phyloP scores from a whole-genome alignment of 768 basidiomycete genomes.

The Saitozyma sp. region DNA sequence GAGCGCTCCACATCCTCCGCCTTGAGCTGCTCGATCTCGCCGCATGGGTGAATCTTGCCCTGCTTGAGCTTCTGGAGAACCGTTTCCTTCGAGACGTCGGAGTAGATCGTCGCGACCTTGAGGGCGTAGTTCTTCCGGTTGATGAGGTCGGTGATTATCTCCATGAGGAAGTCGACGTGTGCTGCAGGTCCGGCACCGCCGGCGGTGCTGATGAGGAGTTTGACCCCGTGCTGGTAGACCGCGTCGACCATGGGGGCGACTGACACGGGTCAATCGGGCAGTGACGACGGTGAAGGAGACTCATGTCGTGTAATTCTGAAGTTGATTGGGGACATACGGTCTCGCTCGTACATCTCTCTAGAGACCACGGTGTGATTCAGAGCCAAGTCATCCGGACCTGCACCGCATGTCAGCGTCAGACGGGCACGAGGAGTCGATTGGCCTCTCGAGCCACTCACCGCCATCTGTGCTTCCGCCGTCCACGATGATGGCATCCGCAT shows the following conservation, averaged over 20 bases:
- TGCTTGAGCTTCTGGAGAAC: slow-evolving; percentile 9
- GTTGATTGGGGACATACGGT: background rate
- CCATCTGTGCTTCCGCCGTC: too few species aligned
- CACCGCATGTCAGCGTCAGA: too few species aligned
- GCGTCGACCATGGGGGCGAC: slow-evolving; percentile 5
- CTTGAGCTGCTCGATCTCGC: slow-evolving; percentile 4
- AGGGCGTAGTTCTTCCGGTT: background rate
- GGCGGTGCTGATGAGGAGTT: background rate
- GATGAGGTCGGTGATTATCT: slow-evolving; percentile 3
- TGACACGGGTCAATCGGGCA: too few species aligned
- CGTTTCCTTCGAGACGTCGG: slow-evolving; percentile 6
- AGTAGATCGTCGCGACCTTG: slow-evolving; percentile 14
- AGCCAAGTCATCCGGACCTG: too few species aligned
- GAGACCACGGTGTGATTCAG: too few species aligned
- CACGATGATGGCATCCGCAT: too few species aligned
- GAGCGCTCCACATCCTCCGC: slow-evolving; percentile 3
- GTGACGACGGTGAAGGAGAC: too few species aligned
- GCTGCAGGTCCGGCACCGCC: slow-evolving; percentile 4
- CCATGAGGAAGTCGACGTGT: slow-evolving; percentile 5
- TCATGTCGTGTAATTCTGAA: background rate
- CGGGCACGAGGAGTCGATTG: too few species aligned
- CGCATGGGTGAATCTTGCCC: slow-evolving; percentile 10
- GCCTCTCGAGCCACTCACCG: too few species aligned
- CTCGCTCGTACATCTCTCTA: slow-evolving; percentile 1
- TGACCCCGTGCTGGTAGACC: background rate